These are phyloP conservation scores for Paramecium tetraurelia DNA, from an alignment of 73 alveolate genomes.

Conservation along the genomic window DNA sequence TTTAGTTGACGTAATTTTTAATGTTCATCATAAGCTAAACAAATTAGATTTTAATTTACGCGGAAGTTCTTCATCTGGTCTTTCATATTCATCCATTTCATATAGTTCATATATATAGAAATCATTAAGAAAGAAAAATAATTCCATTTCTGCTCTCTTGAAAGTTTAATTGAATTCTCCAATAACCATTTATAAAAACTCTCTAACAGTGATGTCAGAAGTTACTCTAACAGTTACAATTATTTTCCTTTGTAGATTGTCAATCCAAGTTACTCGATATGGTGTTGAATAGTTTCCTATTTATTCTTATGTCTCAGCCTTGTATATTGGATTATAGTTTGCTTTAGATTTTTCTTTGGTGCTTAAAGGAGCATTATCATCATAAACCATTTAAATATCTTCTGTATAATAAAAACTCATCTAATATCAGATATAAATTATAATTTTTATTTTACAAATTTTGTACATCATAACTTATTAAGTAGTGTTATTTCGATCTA, in stretches of 20 bases:
- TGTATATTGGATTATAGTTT: background rate
- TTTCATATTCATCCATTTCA: background rate
- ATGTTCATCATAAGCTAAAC: background rate
- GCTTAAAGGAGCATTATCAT: background rate
- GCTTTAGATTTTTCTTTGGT: background rate
- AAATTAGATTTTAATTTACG: background rate
- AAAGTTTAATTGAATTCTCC: background rate
- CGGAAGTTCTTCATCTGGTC: conserved; percentile 8
- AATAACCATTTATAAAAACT: background rate
- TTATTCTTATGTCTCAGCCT: background rate
- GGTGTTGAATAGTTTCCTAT: background rate
- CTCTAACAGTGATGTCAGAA: background rate
- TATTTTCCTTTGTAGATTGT: background rate
- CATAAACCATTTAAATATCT: background rate
- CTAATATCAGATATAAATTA: background rate
- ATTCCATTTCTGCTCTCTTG: background rate
- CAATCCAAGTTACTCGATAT: background rate
- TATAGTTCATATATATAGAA: background rate
- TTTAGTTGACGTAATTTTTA: background rate
- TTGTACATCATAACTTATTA: background rate
- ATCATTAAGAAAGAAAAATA: background rate
- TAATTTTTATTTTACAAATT: background rate
- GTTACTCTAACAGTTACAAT: background rate
- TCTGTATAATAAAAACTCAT: background rate
- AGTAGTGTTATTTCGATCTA: background rate